These are phyloP conservation scores for Tolypocladium inflatum DNA, from an alignment of 2,329 filamentous ascomycete species.

Conservation along the genomic window DNA sequence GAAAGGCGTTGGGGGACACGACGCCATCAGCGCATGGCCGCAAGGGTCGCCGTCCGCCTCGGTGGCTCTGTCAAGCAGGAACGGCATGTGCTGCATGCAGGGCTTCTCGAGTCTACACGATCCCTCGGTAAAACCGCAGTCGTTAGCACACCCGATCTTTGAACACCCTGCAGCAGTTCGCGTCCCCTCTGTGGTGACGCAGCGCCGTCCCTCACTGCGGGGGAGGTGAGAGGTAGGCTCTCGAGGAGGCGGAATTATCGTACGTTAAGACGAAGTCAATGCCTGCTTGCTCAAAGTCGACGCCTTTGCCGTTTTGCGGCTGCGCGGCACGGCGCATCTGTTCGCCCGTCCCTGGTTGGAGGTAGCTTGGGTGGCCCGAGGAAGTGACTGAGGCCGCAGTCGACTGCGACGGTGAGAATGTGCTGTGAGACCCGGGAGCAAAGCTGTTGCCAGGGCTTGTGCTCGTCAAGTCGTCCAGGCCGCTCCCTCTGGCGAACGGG, in stretches of 20 bases:
- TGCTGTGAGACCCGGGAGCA: slow-evolving; percentile 31
- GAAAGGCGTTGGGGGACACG: slow-evolving; percentile 65
- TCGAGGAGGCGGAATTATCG: slow-evolving; percentile 47
- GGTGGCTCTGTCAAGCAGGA: slow-evolving; percentile 53
- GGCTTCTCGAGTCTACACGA: slow-evolving; percentile 73
- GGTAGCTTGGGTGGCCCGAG: slow-evolving; percentile 16
- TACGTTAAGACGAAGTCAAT: slow-evolving; percentile 92
- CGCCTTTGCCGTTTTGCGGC: slow-evolving; percentile 23
- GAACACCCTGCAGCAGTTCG: slow-evolving; percentile 7
- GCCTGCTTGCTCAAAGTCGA: slow-evolving; percentile 73
- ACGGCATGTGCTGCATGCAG: slow-evolving; percentile 86
- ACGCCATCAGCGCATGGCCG: slow-evolving; percentile 89
- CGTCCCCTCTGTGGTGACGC: slow-evolving; percentile 2
- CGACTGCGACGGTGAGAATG: slow-evolving; percentile 36
- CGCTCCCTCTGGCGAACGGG: slow-evolving; percentile 16
- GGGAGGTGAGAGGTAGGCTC: slow-evolving; percentile 57
- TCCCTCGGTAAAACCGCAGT: slow-evolving; percentile 24
- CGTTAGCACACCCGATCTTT: slow-evolving; percentile 31
- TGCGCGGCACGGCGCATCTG: slow-evolving; percentile 18
- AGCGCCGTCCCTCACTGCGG: slow-evolving; percentile 32
- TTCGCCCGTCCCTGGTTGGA: slow-evolving; percentile 19
- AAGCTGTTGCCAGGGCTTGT: slow-evolving; percentile 54
- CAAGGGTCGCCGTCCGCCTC: slow-evolving; percentile 60
- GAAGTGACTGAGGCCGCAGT: slow-evolving; percentile 32
- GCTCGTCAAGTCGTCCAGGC: slow-evolving; percentile 32